Base-by-base conservation (phyloP, 2,329 filamentous ascomycete species). In the Aureobasidium namibiae region DNA sequence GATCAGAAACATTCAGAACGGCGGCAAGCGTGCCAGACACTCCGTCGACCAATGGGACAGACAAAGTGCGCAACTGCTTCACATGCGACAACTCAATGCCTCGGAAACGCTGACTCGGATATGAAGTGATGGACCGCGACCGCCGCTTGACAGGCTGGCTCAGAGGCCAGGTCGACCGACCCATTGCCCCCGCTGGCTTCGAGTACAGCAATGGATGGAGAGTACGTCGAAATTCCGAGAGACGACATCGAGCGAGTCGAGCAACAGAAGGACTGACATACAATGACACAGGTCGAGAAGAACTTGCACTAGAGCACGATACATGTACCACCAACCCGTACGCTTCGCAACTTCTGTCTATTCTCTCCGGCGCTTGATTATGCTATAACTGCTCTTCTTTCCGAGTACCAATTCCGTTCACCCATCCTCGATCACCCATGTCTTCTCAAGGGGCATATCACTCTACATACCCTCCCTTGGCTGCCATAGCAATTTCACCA, bases 151-250 rank as follows among this genome's bases (percentile, higher is more conserved):
- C 84, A 41, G 84, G 84, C 57, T 80, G 76, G 63, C 67, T 79
- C 67, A 76, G 84, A 73, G 83, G 82, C 61, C 84, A 87, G 69
- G 82, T 82, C 60, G 82, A 83, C 72, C 81, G 78, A 63, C 74
- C 78, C 48, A 72, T 74, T 61, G 84, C 84, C 31, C 83, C 83
- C 29, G 72, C 76, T 60, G 83, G 83, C 62, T 87, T 86, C 73
- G 83, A 86, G 72, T 70, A 86, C 67, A 86, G 80, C 79, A 85
- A 85, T 73, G 81, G 81, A 63, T 87, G 84, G 84, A 83, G 80
- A 79, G 83, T 86, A 78, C 61, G 79, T 69, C 23, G 3, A 8
- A 33, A n/a, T 18, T n/a, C 44, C 18, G n/a, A 24, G 10, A 42
- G 10, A 1, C 21, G 11, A 14, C 11, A 13, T 18, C 5, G 7